A percentile compares a stretch with the other conserved stretches of the same genome.
These are phyloP conservation scores for Aspergillus novofumigatus DNA, from an alignment of 2,329 filamentous ascomycete genomes.

Conservation along the genomic window DNA sequence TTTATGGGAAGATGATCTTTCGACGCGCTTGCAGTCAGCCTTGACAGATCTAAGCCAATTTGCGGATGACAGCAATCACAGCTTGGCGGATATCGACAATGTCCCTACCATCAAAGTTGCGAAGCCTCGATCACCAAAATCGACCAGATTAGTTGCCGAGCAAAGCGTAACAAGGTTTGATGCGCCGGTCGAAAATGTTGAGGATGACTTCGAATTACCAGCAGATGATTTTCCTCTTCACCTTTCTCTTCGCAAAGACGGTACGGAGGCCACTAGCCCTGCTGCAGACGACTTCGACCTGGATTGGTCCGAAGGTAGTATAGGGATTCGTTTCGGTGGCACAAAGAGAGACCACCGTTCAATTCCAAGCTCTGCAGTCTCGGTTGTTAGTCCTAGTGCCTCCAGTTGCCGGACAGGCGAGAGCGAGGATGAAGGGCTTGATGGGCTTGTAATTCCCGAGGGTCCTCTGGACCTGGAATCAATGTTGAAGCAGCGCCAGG, in stretches of 20 bases:
- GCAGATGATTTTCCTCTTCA: slow-evolving; percentile 59
- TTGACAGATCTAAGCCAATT: slow-evolving; percentile 59
- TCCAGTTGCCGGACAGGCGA: slow-evolving; percentile 87
- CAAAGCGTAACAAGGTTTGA: slow-evolving; percentile 46
- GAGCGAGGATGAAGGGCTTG: slow-evolving; percentile 88
- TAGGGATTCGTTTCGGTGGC: slow-evolving; percentile 85
- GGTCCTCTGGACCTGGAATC: slow-evolving; percentile 80
- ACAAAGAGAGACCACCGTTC: slow-evolving; percentile 76
- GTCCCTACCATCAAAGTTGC: slow-evolving; percentile 64
- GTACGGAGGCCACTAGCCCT: slow-evolving; percentile 60
- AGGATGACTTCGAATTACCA: slow-evolving; percentile 68
- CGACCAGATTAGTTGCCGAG: slow-evolving; percentile 49
- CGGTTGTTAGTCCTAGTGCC: slow-evolving; percentile 85
- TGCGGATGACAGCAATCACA: slow-evolving; percentile 50
- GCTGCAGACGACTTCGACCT: slow-evolving; percentile 69
- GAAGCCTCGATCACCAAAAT: slow-evolving; percentile 53
- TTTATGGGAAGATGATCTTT: slow-evolving; percentile 34
- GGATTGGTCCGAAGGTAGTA: slow-evolving; percentile 88
- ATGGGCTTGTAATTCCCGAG: slow-evolving; percentile 79
- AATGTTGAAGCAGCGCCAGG: slow-evolving; percentile 68
- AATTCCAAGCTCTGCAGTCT: slow-evolving; percentile 78
- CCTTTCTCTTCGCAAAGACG: slow-evolving; percentile 57
- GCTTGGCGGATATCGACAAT: slow-evolving; percentile 61
- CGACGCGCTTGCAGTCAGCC: slow-evolving; percentile 51
- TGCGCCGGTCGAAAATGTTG: slow-evolving; percentile 61